Base-by-base conservation (phyloP, 441 rosid species). In the Adansonia gregorii region DNA sequence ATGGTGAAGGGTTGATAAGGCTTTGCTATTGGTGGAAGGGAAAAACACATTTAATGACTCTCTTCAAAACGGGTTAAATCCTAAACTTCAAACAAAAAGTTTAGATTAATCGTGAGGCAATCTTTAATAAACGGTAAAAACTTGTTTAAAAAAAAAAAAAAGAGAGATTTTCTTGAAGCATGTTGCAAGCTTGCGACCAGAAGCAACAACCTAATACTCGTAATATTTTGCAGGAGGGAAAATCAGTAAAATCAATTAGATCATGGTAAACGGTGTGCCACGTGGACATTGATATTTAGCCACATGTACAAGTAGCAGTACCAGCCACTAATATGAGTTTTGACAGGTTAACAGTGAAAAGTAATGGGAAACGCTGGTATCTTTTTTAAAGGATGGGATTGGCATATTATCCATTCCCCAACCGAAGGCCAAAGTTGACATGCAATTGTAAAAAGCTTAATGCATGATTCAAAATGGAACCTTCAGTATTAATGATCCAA, bases 401-500 rank as follows among this genome's bases (percentile, higher is more conserved):
- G 35, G 35, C 35, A 27, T 27, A 27, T 27, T 27, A 27, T 27
- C 35, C 35, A 27, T 27, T 27, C 35, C 35, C 1, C 35, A 14
- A 20, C 35, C 72, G 15, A 76, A 76, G 74, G 43, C 43, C 43
- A 39, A 76, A 76, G 74, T 76, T 69, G 43, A 46, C 51, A 78
- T 63, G 56, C 49, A 20, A 49, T 39, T 77, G 54, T 22, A 27
- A 55, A 65, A 65, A 78, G 54, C 31, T 22, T 61, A 51, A 7
- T 9, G 15, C 41, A 10, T 0, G 19, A 49, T 51, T 27, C 20
- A 49, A 72, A 41, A 17, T 14, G 66, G 19, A 49, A 49, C 0
- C 63, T 19, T 69, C 46, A 43, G 67, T 82, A 73, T 86, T 81
- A 79, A 82, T 87, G 85, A 76, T 71, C 81, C 77, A 54, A 39